Base-by-base conservation (phyloP, 179 eudicot genomes). In the Dionaea muscipula region DNA sequence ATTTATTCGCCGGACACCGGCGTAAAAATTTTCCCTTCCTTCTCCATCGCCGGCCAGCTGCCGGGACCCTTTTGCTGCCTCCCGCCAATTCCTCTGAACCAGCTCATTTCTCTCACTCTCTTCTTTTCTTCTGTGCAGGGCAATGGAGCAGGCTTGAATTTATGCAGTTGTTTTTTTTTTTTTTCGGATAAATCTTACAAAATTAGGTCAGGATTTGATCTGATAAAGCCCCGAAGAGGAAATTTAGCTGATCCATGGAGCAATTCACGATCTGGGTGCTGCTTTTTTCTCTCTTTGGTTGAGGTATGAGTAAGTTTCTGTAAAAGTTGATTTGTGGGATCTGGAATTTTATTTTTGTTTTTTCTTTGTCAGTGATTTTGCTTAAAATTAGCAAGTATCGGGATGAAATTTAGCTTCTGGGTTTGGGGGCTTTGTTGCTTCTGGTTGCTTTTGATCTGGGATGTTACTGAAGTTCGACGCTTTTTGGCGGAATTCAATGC, bases 171-270 rank as follows among this genome's bases (percentile, higher is more conserved):
- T 3, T 8, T 40, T 40, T 14, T 14, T 40, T 40, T 40, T 43
- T 1, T 2, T 43, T n/a, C 47, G 7, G 15, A 43, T 17, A 43
- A 14, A 14, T 43, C 8, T 20, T 7, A 43, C 15, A 7, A 14
- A 10, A 10, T 4, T 43, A n/a, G n/a, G 47, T 43, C 18, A 43
- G 50, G 22, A 19, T 46, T 46, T 46, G 50, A 46, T 46, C 50
- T 19, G 50, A 10, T 46, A 9, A 23, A 46, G 25, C 12, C 22
- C 11, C n/a, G 23, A 23, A 21, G 25, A 15, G 7, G 50, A 23
- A 46, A 10, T 9, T 46, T 23, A 7, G 25, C 25, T 46, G 50
- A 46, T 46, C 25, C 26, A 23, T 46, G 23, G 22, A 1, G 25
- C 24, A 19, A 23, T 46, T 46, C 22, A 4, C 26, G 50, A 46